These are phyloP conservation scores for Brasenia schreberi DNA, from an alignment of 164 flowering plant species.

Conservation along the genomic window DNA sequence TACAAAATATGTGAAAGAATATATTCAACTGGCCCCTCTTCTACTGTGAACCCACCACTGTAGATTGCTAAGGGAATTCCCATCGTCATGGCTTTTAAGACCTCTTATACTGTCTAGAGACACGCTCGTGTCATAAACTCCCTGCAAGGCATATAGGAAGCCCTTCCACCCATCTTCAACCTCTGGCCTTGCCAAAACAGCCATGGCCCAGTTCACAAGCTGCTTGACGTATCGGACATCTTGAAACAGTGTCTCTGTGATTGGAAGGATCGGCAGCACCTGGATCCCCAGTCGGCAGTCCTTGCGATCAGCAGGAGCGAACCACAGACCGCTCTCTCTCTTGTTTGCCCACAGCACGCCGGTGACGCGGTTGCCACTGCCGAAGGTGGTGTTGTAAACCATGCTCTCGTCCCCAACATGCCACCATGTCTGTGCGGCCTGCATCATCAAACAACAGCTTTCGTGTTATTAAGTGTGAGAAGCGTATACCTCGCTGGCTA, in stretches of 20 bases:
- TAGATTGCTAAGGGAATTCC: slow-evolving; percentile 67
- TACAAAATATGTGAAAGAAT: too few relatives aligned
- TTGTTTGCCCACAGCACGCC: slow-evolving; percentile 88
- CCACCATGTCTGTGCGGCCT: slow-evolving; percentile 81
- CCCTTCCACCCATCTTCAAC: slow-evolving; percentile 95
- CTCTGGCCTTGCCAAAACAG: slow-evolving; percentile 57
- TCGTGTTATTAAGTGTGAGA: too few relatives aligned
- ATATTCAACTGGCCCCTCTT: slow-evolving; percentile 10
- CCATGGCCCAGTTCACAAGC: slow-evolving; percentile 65
- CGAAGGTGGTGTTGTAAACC: slow-evolving; percentile 49
- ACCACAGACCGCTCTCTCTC: slow-evolving; percentile 87
- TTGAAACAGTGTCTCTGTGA: slow-evolving; percentile 57
- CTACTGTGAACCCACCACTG: slow-evolving; percentile 87
- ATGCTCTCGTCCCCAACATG: slow-evolving; percentile 47
- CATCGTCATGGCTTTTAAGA: slow-evolving; percentile 66
- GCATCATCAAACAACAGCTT: background rate
- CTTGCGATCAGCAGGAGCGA: slow-evolving; percentile 75
- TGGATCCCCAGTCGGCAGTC: slow-evolving; percentile 87
- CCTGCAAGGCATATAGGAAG: slow-evolving; percentile 73
- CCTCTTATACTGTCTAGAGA: slow-evolving; percentile 48
- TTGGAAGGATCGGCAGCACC: slow-evolving; percentile 62
- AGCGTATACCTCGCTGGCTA: too few relatives aligned
- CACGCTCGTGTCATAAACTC: slow-evolving; percentile 39
- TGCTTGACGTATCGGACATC: slow-evolving; percentile 39
- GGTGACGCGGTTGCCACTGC: slow-evolving; percentile 49